These are phyloP conservation scores for Tricholoma bakamatsutake DNA, from an alignment of 768 basidiomycete genomes.

Conservation along the genomic window DNA sequence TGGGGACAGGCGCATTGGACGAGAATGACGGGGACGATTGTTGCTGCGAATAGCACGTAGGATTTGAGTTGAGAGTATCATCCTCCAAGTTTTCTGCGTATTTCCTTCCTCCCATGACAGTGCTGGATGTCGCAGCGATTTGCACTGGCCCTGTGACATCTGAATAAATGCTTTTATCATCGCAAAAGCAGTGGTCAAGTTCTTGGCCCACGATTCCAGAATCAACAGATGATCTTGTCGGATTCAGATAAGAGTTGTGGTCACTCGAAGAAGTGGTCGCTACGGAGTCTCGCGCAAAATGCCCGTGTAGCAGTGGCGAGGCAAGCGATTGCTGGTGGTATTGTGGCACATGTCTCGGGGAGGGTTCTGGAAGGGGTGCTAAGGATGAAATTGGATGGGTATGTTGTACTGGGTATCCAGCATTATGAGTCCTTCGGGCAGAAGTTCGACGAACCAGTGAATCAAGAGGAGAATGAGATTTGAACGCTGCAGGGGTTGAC, in stretches of 20 bases:
- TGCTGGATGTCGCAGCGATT: constrained; percentile 17
- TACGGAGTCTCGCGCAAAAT: constrained; percentile 36
- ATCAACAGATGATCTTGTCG: constrained; percentile 17
- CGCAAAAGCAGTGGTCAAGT: constrained; percentile 28
- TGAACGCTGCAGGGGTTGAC: constrained; percentile 18
- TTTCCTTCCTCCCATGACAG: constrained; percentile 1
- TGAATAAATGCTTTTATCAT: constrained; percentile 40
- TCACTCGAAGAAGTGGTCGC: constrained; percentile 35
- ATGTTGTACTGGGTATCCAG: constrained; percentile 2
- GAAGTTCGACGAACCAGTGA: constrained; percentile 52
- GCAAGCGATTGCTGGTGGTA: constrained; percentile 15
- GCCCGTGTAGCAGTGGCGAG: constrained; percentile 45
- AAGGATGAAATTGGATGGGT: constrained; percentile 2
- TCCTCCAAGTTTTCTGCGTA: not conserved
- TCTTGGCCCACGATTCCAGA: constrained; percentile 26
- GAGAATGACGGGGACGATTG: constrained; percentile 6
- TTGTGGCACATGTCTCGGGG: not conserved
- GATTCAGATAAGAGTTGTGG: constrained; percentile 30
- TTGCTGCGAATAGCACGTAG: constrained; percentile 2
- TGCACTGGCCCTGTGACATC: constrained; percentile 22
- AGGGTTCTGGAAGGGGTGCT: constrained; percentile 5
- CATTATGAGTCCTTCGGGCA: constrained; percentile 27
- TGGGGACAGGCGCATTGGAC: constrained; percentile 34
- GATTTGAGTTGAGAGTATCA: not conserved
- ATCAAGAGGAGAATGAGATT: constrained; percentile 47